Evolutionary conservation across 306 rosid species (phyloP).

Genomic region (Styphnolobium japonicum): DNA sequence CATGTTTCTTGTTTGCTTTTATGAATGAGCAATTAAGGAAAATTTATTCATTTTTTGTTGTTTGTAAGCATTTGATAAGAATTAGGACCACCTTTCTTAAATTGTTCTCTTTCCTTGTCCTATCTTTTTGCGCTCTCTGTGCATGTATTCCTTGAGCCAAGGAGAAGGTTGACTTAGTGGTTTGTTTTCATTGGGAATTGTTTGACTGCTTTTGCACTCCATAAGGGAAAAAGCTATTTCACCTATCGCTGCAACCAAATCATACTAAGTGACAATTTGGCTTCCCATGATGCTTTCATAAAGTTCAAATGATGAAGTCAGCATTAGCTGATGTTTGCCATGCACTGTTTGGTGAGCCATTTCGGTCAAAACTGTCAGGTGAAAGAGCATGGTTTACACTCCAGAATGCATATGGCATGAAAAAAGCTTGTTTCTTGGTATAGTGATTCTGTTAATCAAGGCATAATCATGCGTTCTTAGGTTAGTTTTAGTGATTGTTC

Average conservation of each 20-base stretch:
- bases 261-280: no score
- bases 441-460: no score
- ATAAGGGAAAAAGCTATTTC: no score
- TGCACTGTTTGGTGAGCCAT: no score
- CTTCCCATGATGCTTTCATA: no score
- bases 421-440: no score
- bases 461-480: neutral
- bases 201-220: neutral
- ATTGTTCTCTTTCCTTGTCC: neutral
- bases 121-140: no score
- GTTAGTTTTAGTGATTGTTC: neutral
- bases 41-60: neutral
- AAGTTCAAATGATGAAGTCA: no score
- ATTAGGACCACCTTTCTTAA: neutral
- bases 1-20: slow-evolving; percentile 2
- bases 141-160: neutral
- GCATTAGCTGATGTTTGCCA: no score
- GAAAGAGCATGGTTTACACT: no score
- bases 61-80: neutral
- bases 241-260: no score
- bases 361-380: no score
- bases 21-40: neutral
- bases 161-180: neutral
- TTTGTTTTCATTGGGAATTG: neutral
- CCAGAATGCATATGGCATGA: neutral